phyloP scores from a whole-genome alignment of 768 basidiomycete species.

The Rhizopogon sp. region DNA sequence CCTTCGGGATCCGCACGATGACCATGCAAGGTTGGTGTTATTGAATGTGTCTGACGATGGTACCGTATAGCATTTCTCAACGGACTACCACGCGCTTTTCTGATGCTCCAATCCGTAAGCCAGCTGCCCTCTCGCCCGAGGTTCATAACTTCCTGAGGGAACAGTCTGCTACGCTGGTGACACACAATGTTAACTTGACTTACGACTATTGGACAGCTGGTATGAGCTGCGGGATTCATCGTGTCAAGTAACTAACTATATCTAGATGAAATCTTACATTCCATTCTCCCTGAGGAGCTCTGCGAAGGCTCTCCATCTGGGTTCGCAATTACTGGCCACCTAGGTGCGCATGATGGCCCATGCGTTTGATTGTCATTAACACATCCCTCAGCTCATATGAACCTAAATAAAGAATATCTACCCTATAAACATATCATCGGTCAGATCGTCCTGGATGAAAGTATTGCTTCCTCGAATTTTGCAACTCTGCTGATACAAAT shows the following conservation, averaged over 20 bases:
- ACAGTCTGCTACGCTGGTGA: constrained; percentile 52
- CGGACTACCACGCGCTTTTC: constrained; percentile 2
- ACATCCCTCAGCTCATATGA: constrained; percentile 70
- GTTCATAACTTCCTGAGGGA: constrained; percentile 49
- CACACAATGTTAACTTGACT: constrained; percentile 58
- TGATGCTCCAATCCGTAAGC: constrained; percentile 34
- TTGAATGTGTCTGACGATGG: constrained; percentile 58
- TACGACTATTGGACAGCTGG: constrained; percentile 91
- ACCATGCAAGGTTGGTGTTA: constrained; percentile 59
- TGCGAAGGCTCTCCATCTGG: constrained; percentile 78
- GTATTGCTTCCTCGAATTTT: constrained; percentile 19
- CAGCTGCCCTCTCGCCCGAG: constrained; percentile 63
- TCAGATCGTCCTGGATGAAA: constrained; percentile 84
- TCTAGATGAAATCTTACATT: constrained; percentile 78
- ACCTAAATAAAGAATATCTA: constrained; percentile 84
- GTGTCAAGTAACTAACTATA: background rate
- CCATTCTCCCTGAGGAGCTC: constrained; percentile 76
- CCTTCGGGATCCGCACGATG: constrained; percentile 42
- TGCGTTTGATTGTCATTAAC: background rate
- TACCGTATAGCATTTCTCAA: constrained; percentile 22
- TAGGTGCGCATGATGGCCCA: constrained; percentile 53
- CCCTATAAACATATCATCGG: constrained; percentile 91
- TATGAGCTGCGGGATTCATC: constrained; percentile 28
- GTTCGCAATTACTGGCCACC: constrained; percentile 86
- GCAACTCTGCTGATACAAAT: constrained; percentile 6